Evolutionary conservation across 2,329 filamentous ascomycete genomes (phyloP).

Genomic region (Phaeoacremonium minimum): DNA sequence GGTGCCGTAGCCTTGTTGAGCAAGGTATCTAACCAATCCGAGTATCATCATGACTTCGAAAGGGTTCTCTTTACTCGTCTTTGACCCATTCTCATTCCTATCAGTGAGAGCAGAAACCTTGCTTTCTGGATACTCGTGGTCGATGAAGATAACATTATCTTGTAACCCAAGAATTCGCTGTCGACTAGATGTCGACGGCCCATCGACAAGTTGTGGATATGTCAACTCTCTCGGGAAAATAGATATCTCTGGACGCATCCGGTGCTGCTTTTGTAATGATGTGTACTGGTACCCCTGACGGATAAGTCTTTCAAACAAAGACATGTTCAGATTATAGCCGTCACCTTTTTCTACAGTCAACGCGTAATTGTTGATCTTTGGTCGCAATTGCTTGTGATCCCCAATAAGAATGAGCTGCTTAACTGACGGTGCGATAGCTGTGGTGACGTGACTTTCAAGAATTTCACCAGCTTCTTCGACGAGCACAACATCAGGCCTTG

Average conservation of each 20-base stretch:
- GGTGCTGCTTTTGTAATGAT: constrained; percentile 58
- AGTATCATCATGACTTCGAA: constrained; percentile 66
- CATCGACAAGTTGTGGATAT: constrained; percentile 59
- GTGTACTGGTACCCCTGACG: constrained; percentile 46
- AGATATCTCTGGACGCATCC: constrained; percentile 67
- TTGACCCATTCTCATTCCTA: constrained; percentile 40
- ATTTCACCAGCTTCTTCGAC: constrained; percentile 74
- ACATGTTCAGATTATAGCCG: constrained; percentile 63
- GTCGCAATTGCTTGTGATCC: constrained; percentile 69
- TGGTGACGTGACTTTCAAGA: constrained; percentile 62
- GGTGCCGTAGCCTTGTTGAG: constrained; percentile 66
- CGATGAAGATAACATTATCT: constrained; percentile 60
- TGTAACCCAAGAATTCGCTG: constrained; percentile 50
- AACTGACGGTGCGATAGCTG: constrained; percentile 48
- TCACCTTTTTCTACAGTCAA: constrained; percentile 60
- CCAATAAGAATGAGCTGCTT: constrained; percentile 68
- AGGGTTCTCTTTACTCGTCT: constrained; percentile 54
- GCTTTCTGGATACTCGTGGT: constrained; percentile 54
- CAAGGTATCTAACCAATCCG: constrained; percentile 61
- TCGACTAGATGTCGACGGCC: constrained; percentile 39
- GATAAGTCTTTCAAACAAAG: constrained; percentile 66
- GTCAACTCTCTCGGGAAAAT: constrained; percentile 50
- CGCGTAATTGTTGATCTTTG: constrained; percentile 58
- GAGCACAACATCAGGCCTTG: constrained; percentile 55
- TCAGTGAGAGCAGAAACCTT: constrained; percentile 37